Base-by-base conservation (phyloP, 2,329 filamentous ascomycete genomes). In the Dactylellina haptotyla region DNA sequence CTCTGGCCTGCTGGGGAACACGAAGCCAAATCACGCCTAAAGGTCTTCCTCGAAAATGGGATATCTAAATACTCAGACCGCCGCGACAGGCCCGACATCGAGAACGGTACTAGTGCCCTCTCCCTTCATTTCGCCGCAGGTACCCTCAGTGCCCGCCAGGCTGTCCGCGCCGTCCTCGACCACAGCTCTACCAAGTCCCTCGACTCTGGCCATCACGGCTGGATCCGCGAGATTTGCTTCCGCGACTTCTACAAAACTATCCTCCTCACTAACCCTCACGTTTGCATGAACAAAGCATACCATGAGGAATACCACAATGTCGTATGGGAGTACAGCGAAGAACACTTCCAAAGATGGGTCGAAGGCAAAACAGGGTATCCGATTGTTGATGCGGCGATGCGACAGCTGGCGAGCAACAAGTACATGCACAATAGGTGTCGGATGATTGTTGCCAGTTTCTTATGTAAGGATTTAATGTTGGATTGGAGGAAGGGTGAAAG, bases 231-330 rank as follows among this genome's bases (percentile, higher is more conserved):
- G 32, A 37, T 73, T 25, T 73, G 69, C 48, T 73, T 73, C 32
- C 84, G 92, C 12, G 92, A 96, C 78, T 96, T 96, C 78, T 96
- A 96, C 82, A 92, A 89, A 78, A 91, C 95, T 79, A 90, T 97
- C 2, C 82, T 97, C 3, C 90, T 89, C 0, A 83, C 93, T 72
- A 96, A 92, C 91, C 93, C 93, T 0, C 93, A 93, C 77, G 84
- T 93, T 4, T 81, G 87, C 79, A 91, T 91, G 89, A 87, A 87
- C 80, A 90, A 90, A 76, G 88, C 88, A 1, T 90, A 90, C 84
- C 96, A 97, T 78, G 90, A 90, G 34, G 91, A 93, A 78, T 95
- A 92, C 81, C 88, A 90, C 46, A 89, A 93, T 77, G 89, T 97
- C 51, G 50, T 2, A 54, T 97, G 93, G 93, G 91, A 92, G 57